Percentiles rank a stretch among this genome's conserved stretches.
phyloP scores from a whole-genome alignment of 2,329 filamentous ascomycete species.

The Aspergillus sp. region DNA sequence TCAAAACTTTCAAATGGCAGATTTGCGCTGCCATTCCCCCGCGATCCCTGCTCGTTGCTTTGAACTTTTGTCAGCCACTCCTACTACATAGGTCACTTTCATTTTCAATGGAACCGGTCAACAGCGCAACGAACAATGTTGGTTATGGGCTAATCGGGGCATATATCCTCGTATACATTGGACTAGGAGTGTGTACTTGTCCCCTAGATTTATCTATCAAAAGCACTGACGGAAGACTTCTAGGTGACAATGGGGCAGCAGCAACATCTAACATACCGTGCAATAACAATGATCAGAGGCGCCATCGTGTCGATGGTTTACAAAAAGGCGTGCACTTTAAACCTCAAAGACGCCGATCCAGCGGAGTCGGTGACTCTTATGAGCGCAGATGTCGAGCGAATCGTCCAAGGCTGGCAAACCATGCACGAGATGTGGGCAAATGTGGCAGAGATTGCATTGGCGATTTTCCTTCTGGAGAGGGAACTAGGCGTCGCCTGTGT shows the following conservation, averaged over 20 bases:
- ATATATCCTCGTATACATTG: conserved; percentile 44
- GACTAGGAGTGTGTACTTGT: conserved; percentile 38
- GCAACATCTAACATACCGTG: conserved; percentile 44
- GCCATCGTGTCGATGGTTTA: conserved; percentile 53
- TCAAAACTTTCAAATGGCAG: conserved; percentile 35
- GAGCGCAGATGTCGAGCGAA: conserved; percentile 49
- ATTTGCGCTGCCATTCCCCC: conserved; percentile 34
- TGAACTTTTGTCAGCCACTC: conserved; percentile 41
- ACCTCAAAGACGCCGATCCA: conserved; percentile 34
- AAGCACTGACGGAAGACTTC: not conserved
- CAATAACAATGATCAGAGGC: conserved; percentile 45
- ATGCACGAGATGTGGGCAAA: conserved; percentile 50
- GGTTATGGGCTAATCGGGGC: conserved; percentile 48
- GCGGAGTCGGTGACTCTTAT: conserved; percentile 45
- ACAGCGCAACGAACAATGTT: conserved; percentile 28
- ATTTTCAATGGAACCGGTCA: conserved; percentile 31
- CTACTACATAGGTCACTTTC: conserved; percentile 38
- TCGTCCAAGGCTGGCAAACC: conserved; percentile 41
- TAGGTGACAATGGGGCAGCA: conserved; percentile 43
- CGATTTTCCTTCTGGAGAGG: conserved; percentile 43
- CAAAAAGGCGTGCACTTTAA: conserved; percentile 39
- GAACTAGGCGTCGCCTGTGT: conserved; percentile 47
- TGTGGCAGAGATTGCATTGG: conserved; percentile 46
- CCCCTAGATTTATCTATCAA: not conserved
- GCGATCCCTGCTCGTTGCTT: conserved; percentile 34